These are phyloP conservation scores for Metschnikowia hibisci DNA, from an alignment of 805 yeast genomes.

Conservation along the genomic window DNA sequence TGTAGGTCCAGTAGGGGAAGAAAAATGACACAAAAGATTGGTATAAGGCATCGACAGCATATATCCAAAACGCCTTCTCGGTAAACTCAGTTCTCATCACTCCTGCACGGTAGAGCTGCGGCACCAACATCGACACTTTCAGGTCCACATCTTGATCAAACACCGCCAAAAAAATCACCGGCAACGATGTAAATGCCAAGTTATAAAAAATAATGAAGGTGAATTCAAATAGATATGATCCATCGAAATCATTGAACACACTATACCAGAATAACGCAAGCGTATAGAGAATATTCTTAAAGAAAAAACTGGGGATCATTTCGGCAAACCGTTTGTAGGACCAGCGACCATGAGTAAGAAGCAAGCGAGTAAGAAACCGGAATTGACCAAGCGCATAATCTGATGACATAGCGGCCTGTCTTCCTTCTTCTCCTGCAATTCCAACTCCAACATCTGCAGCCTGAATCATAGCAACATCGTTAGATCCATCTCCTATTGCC, in stretches of 20 bases:
- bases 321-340: constrained; percentile 70
- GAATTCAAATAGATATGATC: constrained; percentile 71
- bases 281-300: constrained; percentile 72
- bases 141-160: constrained; percentile 75
- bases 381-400: constrained; percentile 84
- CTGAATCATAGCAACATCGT: constrained; percentile 85
- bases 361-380: constrained; percentile 57
- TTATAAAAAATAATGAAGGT: constrained; percentile 77
- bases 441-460: constrained; percentile 85
- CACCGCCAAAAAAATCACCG: constrained; percentile 68
- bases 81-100: constrained; percentile 63
- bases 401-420: constrained; percentile 84
- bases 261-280: constrained; percentile 77
- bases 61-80: constrained; percentile 52
- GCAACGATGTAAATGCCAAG: constrained; percentile 75
- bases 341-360: constrained; percentile 83
- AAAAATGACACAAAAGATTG: constrained; percentile 68
- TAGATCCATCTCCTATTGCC: constrained; percentile 84
- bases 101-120: constrained; percentile 67
- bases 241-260: constrained; percentile 64
- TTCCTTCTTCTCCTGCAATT: constrained; percentile 83
- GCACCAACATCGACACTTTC: constrained; percentile 59
- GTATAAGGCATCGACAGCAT: constrained; percentile 66
- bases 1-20: constrained; percentile 59
- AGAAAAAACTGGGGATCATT: constrained; percentile 76